These are phyloP conservation scores for Rugosomyces carneus DNA, from an alignment of 1,284 basidiomycete species.

Conservation along the genomic window DNA sequence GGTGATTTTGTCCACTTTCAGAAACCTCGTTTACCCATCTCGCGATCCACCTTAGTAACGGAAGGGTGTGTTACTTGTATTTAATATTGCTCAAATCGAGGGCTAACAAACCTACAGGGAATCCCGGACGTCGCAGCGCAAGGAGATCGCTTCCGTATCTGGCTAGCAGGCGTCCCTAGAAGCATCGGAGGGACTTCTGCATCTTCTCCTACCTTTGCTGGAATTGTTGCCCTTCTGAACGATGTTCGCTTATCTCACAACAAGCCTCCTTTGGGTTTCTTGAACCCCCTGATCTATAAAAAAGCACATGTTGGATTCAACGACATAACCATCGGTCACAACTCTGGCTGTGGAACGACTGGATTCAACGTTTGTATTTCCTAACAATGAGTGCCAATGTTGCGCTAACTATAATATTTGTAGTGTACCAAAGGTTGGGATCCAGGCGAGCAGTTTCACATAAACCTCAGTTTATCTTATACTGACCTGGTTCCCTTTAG, in stretches of 20 bases:
- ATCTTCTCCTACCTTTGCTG: constrained; percentile 51
- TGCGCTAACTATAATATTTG: neutral
- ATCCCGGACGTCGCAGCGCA: constrained; percentile 60
- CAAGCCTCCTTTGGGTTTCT: constrained; percentile 47
- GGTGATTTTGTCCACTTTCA: neutral
- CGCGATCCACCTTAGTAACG: constrained; percentile 15
- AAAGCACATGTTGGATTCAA: constrained; percentile 39
- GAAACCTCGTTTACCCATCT: neutral
- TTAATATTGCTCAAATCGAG: neutral
- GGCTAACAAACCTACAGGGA: constrained; percentile 26
- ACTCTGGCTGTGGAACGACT: constrained; percentile 48
- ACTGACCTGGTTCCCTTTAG: constrained; percentile 5
- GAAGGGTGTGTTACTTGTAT: constrained; percentile 22
- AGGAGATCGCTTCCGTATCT: constrained; percentile 41
- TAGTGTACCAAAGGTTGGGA: constrained; percentile 38
- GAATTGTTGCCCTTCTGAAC: constrained; percentile 56
- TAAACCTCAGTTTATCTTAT: neutral
- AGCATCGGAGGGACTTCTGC: constrained; percentile 53
- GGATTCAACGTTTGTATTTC: constrained; percentile 39
- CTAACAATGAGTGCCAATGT: neutral
- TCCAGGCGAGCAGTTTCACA: constrained; percentile 24
- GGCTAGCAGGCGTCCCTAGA: constrained; percentile 27
- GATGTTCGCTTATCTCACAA: constrained; percentile 46
- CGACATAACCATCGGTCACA: constrained; percentile 48
- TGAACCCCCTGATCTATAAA: constrained; percentile 55